Conservation (phyloP, 202 grass and related monocot genomes). For the Saccharum hybrid region DNA sequence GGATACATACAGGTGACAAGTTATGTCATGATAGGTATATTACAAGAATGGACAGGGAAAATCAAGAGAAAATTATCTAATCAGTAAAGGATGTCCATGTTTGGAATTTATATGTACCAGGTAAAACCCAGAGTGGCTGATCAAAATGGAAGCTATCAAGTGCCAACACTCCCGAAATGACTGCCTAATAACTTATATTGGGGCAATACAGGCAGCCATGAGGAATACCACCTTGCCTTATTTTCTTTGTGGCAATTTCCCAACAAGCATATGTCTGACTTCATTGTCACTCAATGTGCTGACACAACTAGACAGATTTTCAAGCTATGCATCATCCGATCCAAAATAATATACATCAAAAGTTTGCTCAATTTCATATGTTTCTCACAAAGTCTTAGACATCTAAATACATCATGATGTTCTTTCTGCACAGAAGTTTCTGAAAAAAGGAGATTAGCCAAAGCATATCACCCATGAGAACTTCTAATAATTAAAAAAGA, state of each 20-base stretch:
- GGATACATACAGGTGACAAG: not conserved
- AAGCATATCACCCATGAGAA: not conserved
- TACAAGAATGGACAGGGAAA: constrained; percentile 1
- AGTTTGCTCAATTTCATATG: not conserved
- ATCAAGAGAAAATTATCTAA: not conserved
- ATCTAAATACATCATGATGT: not conserved
- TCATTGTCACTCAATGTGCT: not conserved
- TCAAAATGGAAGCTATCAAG: constrained; percentile 12
- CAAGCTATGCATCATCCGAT: not conserved
- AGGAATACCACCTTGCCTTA: not conserved
- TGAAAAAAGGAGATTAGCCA: not conserved
- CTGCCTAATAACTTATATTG: not conserved
- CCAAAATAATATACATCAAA: not conserved
- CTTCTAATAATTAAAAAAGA: not conserved
- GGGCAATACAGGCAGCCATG: not conserved
- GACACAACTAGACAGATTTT: not conserved
- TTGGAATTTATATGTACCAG: not conserved
- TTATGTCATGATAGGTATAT: not conserved
- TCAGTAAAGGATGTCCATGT: not conserved
- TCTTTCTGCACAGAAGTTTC: not conserved
- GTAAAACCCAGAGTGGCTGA: not conserved
- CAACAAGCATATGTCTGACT: not conserved
- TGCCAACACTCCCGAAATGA: not conserved
- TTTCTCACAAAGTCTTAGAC: not conserved
- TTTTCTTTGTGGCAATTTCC: not conserved